Conservation (phyloP, 2,329 filamentous ascomycete species). For the Aspergillus terreus region DNA sequence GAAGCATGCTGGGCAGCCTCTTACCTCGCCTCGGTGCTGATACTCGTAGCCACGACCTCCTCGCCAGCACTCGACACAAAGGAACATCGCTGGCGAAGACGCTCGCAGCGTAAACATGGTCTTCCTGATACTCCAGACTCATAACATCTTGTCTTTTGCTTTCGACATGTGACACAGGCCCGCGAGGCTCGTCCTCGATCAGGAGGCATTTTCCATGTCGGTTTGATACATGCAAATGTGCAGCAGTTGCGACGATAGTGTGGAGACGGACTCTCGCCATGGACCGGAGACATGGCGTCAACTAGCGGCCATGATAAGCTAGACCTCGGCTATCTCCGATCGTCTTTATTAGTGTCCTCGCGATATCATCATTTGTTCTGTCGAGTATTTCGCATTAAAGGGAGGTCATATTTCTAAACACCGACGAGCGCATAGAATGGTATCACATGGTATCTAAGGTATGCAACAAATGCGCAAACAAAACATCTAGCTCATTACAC, state of each 20-base stretch:
- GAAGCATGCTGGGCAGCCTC: no score
- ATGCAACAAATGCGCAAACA: not conserved
- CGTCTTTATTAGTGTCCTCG: no score
- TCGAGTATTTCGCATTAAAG: no score
- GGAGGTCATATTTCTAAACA: not conserved
- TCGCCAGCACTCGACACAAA: slow-evolving; percentile 12
- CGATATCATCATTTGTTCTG: no score
- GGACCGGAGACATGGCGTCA: not conserved
- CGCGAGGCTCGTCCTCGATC: slow-evolving; percentile 22
- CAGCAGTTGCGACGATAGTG: not conserved
- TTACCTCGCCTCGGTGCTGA: not conserved
- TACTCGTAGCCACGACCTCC: no score
- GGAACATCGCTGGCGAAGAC: slow-evolving; percentile 34
- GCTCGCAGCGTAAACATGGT: slow-evolving; percentile 37
- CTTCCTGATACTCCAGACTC: slow-evolving; percentile 26
- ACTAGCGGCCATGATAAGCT: slow-evolving; percentile 3
- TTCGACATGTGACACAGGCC: slow-evolving; percentile 38
- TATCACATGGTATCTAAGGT: not conserved
- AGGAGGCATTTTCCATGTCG: slow-evolving; percentile 3
- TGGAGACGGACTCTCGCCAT: slow-evolving; percentile 1
- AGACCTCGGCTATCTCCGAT: not conserved
- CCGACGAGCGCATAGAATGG: not conserved
- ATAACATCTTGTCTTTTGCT: slow-evolving; percentile 43
- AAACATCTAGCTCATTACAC: no score
- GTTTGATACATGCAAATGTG: not conserved